Percentiles rank a stretch among this genome's conserved stretches.
Conservation (phyloP, 192 early-diverging fungal genomes). For the Linnemannia exigua region DNA sequence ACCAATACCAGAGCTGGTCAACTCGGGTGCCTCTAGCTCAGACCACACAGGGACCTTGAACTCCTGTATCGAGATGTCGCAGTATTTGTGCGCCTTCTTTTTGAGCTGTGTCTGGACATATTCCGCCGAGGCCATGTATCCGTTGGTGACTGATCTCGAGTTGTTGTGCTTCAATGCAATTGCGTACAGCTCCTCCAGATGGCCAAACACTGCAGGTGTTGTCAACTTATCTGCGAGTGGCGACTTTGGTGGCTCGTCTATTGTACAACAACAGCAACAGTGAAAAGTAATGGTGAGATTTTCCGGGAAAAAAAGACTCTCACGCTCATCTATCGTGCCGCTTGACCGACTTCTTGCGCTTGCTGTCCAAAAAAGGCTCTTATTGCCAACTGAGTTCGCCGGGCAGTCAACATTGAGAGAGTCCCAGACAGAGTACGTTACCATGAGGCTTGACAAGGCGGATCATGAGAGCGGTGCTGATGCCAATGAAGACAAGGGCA, state of each 20-base stretch:
- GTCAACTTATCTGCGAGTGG: slow-evolving; percentile 30
- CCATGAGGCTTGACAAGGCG: slow-evolving; percentile 39
- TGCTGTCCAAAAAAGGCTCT: not conserved
- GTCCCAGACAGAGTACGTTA: not conserved
- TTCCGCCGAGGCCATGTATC: slow-evolving; percentile 69
- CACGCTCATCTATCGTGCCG: not conserved
- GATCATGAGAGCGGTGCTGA: slow-evolving; percentile 36
- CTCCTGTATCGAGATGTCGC: slow-evolving; percentile 63
- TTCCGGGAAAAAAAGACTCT: not conserved
- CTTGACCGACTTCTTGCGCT: not conserved
- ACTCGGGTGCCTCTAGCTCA: slow-evolving; percentile 46
- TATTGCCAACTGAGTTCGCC: not conserved
- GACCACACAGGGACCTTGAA: slow-evolving; percentile 66
- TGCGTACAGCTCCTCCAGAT: slow-evolving; percentile 52
- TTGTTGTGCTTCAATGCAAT: slow-evolving; percentile 53
- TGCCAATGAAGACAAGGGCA: slow-evolving; percentile 42
- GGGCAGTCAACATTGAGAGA: not conserved
- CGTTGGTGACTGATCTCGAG: slow-evolving; percentile 58
- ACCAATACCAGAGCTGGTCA: slow-evolving; percentile 45
- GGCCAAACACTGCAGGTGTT: slow-evolving; percentile 38
- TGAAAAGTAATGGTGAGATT: not conserved
- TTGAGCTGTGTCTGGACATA: slow-evolving; percentile 70
- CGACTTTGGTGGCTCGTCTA: slow-evolving; percentile 27
- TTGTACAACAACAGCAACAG: slow-evolving; percentile 10
- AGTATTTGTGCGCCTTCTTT: slow-evolving; percentile 36